A percentile compares a stretch with the other conserved stretches of the same genome.
Evolutionary conservation across 352 stramenopile species (phyloP).

Genomic region (Globisporangium alternatum): DNA sequence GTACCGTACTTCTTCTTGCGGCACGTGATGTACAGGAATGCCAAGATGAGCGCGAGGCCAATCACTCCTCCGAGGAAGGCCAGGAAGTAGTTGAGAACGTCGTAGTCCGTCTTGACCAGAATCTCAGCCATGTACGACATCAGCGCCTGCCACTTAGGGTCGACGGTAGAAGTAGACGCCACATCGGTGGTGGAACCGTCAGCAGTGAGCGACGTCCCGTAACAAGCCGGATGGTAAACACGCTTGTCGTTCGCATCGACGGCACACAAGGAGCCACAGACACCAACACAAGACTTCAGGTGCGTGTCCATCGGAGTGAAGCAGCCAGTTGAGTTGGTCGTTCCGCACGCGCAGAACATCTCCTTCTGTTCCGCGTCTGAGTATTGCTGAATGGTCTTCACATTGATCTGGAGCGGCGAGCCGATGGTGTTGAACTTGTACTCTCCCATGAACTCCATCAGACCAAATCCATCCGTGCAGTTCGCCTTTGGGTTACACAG

Average conservation of each 20-base stretch:
- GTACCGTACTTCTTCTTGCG: slow-evolving; percentile 26
- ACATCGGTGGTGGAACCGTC: slow-evolving; percentile 17
- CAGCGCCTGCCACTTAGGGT: slow-evolving; percentile 38
- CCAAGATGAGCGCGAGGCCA: slow-evolving; percentile 37
- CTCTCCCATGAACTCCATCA: slow-evolving; percentile 59
- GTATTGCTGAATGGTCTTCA: slow-evolving; percentile 42
- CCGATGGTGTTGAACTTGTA: slow-evolving; percentile 64
- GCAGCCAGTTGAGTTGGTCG: slow-evolving; percentile 39
- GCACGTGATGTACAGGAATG: slow-evolving; percentile 34
- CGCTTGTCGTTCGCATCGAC: slow-evolving; percentile 33
- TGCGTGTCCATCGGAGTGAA: slow-evolving; percentile 43
- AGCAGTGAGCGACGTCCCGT: slow-evolving; percentile 36
- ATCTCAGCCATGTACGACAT: slow-evolving; percentile 37
- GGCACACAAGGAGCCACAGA: slow-evolving; percentile 49
- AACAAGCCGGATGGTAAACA: slow-evolving; percentile 25
- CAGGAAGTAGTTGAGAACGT: slow-evolving; percentile 48
- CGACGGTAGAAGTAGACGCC: slow-evolving; percentile 8
- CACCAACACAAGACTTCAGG: slow-evolving; percentile 47
- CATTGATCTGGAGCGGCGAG: slow-evolving; percentile 60
- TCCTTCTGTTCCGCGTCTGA: slow-evolving; percentile 24
- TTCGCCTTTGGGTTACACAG: slow-evolving; percentile 55
- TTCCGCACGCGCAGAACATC: slow-evolving; percentile 44
- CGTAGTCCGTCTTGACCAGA: slow-evolving; percentile 38
- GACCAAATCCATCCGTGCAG: slow-evolving; percentile 48
- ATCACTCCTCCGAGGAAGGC: slow-evolving; percentile 39